Evolutionary conservation across 306 rosid genomes (phyloP), one percentile per base, ranked within the genome.

Genomic region (Vigna unguiculata): DNA sequence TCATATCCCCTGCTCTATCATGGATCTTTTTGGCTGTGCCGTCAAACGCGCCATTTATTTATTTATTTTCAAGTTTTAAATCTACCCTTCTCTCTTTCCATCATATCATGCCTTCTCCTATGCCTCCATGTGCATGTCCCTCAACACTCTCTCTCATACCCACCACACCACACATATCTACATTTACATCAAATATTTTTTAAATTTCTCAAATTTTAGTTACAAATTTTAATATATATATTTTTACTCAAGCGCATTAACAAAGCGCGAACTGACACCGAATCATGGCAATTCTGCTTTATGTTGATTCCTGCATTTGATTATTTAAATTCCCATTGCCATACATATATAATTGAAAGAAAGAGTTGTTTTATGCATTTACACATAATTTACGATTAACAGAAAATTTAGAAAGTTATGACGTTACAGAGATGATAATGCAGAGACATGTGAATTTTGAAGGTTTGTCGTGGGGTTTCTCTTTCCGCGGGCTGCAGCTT

Each of bases 41-140:
- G 83, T 71, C 67, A 51, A 80, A 85, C 60, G 55, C 84, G 85
- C 86, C 76, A 43, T 40, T 58, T n/a, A 6, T 0, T 9, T 34
- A 16, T 65, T 34, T 1, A 1, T 24, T 24, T 24, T 5, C n/a
- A n/a, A n/a, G n/a, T n/a, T 15, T 58, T 78, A 6, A 13, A 22
- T 28, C 3, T 47, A 57, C 12, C 36, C 36, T 43, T 81, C 28
- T 76, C 34, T 54, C 20, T 68, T 73, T 83, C 20, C 20, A 53
- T 21, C 15, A 9, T 38, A 53, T 45, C 73, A 64, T 72, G 17
- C 68, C 54, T 72, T 61, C 60, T 80, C 70, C 41, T 47, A 43
- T 77, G 65, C 77, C 43, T 63, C 85, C 88, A 84, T 72, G 83
- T 87, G 78, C 86, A 71, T 40, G 65, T 7, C 72, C 63, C 78